Evolutionary conservation across 306 rosid species (phyloP).

Genomic region (Rosa rugosa): DNA sequence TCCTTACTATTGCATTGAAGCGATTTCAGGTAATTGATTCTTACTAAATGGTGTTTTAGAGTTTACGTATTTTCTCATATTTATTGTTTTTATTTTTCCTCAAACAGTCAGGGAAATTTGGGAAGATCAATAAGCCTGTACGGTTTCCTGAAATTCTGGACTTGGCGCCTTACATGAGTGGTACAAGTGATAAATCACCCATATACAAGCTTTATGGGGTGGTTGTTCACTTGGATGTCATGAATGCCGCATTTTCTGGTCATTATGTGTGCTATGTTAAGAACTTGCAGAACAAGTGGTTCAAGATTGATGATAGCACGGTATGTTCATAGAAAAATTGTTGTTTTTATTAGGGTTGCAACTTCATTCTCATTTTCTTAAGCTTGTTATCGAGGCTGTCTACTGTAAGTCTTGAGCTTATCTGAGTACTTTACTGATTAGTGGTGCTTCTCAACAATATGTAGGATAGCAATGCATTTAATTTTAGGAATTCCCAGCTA

Average conservation of each 20-base stretch:
- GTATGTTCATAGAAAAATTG: constrained; percentile 41
- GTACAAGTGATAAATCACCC: constrained; percentile 88
- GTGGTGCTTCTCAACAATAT: background rate
- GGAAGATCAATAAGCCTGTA: constrained; percentile 93
- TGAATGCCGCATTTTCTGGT: constrained; percentile 97
- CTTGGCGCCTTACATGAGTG: constrained; percentile 85
- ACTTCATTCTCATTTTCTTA: background rate
- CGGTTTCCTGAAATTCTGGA: constrained; percentile 78
- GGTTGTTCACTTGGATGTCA: constrained; percentile 86
- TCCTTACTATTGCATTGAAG: constrained; percentile 92
- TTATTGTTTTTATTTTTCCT: background rate
- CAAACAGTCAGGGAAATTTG: constrained; percentile 87
- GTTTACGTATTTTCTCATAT: constrained; percentile 1
- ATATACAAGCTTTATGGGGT: constrained; percentile 84
- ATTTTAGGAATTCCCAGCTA: background rate
- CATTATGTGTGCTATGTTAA: constrained; percentile 94
- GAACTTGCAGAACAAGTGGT: constrained; percentile 89
- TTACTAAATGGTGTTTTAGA: constrained; percentile 6
- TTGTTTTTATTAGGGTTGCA: background rate
- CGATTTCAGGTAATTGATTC: constrained; percentile 78
- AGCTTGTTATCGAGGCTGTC: background rate
- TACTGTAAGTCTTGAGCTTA: background rate
- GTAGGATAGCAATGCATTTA: background rate
- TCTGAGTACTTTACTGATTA: background rate
- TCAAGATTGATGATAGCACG: constrained; percentile 91